These are phyloP conservation scores for Apiotrichum gamsii DNA, from an alignment of 1,284 basidiomycete genomes.

Conservation along the genomic window DNA sequence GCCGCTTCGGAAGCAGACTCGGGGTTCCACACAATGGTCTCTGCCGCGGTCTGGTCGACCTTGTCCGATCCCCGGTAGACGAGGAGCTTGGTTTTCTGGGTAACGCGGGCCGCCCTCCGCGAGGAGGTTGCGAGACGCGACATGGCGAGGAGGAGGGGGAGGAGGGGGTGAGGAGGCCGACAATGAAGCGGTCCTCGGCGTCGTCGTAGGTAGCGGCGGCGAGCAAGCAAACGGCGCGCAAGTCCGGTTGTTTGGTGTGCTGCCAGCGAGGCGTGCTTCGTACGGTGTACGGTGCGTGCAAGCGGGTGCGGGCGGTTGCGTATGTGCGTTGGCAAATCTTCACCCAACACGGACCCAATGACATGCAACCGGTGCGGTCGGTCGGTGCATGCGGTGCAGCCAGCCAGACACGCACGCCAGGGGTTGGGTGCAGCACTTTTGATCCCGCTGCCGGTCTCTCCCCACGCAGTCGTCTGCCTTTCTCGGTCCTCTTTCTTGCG, in stretches of 20 bases:
- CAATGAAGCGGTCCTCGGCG: slow-evolving; percentile 17
- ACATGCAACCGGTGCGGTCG: too few species aligned
- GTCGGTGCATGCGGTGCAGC: too few species aligned
- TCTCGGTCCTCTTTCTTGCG: too few species aligned
- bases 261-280: background rate
- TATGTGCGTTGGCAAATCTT: background rate
- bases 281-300: background rate
- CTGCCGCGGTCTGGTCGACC: slow-evolving; percentile 70
- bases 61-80: slow-evolving; percentile 75
- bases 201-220: slow-evolving; percentile 12
- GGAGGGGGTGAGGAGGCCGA: slow-evolving; percentile 8
- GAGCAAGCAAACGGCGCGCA: too few species aligned
- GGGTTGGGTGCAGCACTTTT: too few species aligned
- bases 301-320: background rate
- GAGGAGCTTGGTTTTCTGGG: slow-evolving; percentile 81
- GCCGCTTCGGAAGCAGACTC: slow-evolving; percentile 22
- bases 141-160: slow-evolving; percentile 1
- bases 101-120: slow-evolving; percentile 56
- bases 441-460: too few species aligned
- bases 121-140: slow-evolving; percentile 21
- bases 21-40: slow-evolving; percentile 55
- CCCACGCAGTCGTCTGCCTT: too few species aligned
- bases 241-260: too few species aligned
- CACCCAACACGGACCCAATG: too few species aligned
- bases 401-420: too few species aligned